Conservation (phyloP, 1,284 basidiomycete genomes). For the Ceratobasidium sp. region DNA sequence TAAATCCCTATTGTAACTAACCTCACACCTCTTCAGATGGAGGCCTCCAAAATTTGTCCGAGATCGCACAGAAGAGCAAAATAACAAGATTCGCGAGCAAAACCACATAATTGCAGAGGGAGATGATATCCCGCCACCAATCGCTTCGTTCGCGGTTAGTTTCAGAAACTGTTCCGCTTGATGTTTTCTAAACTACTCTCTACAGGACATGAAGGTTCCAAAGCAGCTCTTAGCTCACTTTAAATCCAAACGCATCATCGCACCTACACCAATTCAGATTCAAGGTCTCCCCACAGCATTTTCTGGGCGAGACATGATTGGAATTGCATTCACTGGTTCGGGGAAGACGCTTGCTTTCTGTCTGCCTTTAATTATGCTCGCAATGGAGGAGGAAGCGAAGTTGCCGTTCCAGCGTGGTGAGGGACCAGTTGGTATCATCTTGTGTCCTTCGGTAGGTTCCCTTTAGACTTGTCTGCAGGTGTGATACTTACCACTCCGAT, state of each 20-base stretch:
- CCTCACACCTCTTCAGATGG: slow-evolving; percentile 70
- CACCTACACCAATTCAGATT: slow-evolving; percentile 95
- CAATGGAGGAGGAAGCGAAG: slow-evolving; percentile 91
- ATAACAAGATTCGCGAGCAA: slow-evolving; percentile 83
- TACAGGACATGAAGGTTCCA: slow-evolving; percentile 97
- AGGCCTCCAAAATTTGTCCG: slow-evolving; percentile 85
- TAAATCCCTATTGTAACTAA: not conserved
- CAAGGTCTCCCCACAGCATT: slow-evolving; percentile 98
- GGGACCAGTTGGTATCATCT: slow-evolving; percentile 93
- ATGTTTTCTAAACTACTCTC: slow-evolving; percentile 43
- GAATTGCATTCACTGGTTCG: slow-evolving; percentile 94
- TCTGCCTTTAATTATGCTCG: slow-evolving; percentile 93
- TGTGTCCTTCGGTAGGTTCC: slow-evolving; percentile 80
- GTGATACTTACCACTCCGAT: not conserved
- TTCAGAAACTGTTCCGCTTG: not conserved
- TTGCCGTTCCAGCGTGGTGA: slow-evolving; percentile 92
- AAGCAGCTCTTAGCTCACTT: slow-evolving; percentile 83
- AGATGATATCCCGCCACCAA: slow-evolving; percentile 92
- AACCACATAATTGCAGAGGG: slow-evolving; percentile 94
- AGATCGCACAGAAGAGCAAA: slow-evolving; percentile 72
- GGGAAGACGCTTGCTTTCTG: slow-evolving; percentile 94
- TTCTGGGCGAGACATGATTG: slow-evolving; percentile 91
- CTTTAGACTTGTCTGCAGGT: not conserved
- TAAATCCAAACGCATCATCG: slow-evolving; percentile 83
- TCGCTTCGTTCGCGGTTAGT: slow-evolving; percentile 85